Percentiles rank a stretch among this genome's conserved stretches.
phyloP scores from a whole-genome alignment of 176 grass and related monocot genomes.

The Aegilops speltoides region DNA sequence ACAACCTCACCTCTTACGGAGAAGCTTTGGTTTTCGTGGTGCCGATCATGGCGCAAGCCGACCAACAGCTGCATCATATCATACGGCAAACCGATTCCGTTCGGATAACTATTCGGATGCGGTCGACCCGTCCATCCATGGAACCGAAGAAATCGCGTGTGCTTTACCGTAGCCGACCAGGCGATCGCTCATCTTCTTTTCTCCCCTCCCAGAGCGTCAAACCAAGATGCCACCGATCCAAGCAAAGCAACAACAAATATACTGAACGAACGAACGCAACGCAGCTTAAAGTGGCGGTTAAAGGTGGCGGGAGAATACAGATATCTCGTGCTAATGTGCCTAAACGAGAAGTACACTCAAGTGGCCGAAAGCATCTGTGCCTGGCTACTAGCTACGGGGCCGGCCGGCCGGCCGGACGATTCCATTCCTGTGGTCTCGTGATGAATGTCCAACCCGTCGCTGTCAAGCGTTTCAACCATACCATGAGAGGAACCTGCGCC shows the following conservation, averaged over 20 bases:
- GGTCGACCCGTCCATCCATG: no score
- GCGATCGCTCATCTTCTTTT: no score
- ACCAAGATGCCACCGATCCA: background rate
- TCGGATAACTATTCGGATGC: no score
- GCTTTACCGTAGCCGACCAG: no score
- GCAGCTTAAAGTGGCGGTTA: background rate
- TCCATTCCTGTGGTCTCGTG: no score
- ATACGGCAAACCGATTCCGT: no score
- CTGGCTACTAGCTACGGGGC: background rate
- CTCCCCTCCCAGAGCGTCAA: no score
- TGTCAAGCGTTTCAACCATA: background rate
- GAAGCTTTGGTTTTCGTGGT: background rate
- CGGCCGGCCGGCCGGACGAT: background rate
- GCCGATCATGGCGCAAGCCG: background rate
- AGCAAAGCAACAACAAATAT: background rate
- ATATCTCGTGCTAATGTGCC: background rate
- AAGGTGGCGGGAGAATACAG: background rate
- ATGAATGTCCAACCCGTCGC: no score
- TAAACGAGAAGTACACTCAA: background rate
- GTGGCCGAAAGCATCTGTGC: background rate
- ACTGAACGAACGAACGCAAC: background rate
- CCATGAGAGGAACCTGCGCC: background rate
- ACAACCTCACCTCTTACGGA: background rate
- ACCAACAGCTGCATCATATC: background rate
- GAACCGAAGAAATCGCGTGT: no score